These are phyloP conservation scores for Aspergillus haitiensis DNA, from an alignment of 495 filamentous ascomycete genomes.

Conservation along the genomic window DNA sequence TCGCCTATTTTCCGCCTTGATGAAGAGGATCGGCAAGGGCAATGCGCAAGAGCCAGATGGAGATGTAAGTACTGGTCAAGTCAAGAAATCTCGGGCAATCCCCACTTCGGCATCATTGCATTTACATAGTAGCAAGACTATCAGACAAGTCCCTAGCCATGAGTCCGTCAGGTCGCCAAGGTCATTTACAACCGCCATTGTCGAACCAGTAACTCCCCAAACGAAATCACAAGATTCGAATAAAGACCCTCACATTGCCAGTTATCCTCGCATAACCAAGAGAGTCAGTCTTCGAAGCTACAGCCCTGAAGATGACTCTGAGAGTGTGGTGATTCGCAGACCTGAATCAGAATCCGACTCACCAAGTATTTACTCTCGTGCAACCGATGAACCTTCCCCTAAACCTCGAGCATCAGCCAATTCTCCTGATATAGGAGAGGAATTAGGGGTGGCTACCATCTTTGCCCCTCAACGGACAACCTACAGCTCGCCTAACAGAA, in stretches of 20 bases:
- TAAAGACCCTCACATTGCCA: background rate
- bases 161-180: conserved; percentile 34
- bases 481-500: conserved; percentile 39
- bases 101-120: conserved; percentile 35
- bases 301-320: background rate
- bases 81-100: conserved; percentile 34
- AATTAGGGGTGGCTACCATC: conserved; percentile 48
- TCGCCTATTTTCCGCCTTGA: conserved; percentile 70
- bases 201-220: conserved; percentile 28
- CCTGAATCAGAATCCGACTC: conserved; percentile 28
- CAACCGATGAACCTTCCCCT: conserved; percentile 48
- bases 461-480: conserved; percentile 39
- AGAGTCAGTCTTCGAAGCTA: background rate
- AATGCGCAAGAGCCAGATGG: conserved; percentile 30
- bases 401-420: conserved; percentile 15
- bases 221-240: background rate
- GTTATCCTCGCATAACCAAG: background rate
- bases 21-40: conserved; percentile 58
- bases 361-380: conserved; percentile 59
- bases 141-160: conserved; percentile 37
- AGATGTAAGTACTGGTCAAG: conserved; percentile 34
- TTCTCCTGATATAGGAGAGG: conserved; percentile 22
- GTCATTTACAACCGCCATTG: conserved; percentile 35
- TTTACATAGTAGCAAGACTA: conserved; percentile 32
- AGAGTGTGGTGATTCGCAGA: conserved; percentile 4